Evolutionary conservation across 2,329 filamentous ascomycete species (phyloP).

Genomic region (Aspergillus sp.): DNA sequence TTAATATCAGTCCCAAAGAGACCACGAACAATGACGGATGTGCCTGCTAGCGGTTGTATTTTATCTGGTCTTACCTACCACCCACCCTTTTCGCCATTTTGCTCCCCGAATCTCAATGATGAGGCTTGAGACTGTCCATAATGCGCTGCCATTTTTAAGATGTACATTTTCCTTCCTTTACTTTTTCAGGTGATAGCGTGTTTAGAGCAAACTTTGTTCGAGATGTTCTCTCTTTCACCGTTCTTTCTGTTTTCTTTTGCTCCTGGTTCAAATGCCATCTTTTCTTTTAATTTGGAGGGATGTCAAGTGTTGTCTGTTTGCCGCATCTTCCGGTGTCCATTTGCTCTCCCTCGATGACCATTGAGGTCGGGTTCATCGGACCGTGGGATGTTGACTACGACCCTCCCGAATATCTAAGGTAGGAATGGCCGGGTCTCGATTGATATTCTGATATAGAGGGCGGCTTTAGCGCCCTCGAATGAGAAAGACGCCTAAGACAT

Average conservation of each 20-base stretch:
- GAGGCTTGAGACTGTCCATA: conserved; percentile 35
- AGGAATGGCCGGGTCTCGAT: not conserved
- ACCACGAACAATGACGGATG: conserved; percentile 72
- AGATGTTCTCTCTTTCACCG: conserved; percentile 1
- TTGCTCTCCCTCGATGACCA: not conserved
- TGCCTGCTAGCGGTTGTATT: conserved; percentile 52
- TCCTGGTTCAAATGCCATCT: not conserved
- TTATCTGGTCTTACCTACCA: conserved; percentile 12
- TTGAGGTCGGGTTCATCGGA: not conserved
- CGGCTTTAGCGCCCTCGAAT: not conserved
- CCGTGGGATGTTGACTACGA: not conserved
- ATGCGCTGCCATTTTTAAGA: conserved; percentile 35
- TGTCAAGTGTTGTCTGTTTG: conserved; percentile 12
- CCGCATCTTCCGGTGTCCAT: not conserved
- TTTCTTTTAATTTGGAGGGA: conserved; percentile 4
- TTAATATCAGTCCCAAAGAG: conserved; percentile 74
- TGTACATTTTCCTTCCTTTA: conserved; percentile 37
- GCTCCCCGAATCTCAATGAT: conserved; percentile 23
- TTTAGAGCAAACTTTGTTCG: conserved; percentile 21
- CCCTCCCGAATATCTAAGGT: not conserved
- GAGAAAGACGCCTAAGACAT: not conserved
- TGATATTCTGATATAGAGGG: not conserved
- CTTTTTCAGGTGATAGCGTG: conserved; percentile 34
- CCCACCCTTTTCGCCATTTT: conserved; percentile 10
- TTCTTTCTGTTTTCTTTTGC: not conserved